Evolutionary conservation across 2,329 filamentous ascomycete genomes (phyloP).

Genomic region (Nigrospora osmanthi): DNA sequence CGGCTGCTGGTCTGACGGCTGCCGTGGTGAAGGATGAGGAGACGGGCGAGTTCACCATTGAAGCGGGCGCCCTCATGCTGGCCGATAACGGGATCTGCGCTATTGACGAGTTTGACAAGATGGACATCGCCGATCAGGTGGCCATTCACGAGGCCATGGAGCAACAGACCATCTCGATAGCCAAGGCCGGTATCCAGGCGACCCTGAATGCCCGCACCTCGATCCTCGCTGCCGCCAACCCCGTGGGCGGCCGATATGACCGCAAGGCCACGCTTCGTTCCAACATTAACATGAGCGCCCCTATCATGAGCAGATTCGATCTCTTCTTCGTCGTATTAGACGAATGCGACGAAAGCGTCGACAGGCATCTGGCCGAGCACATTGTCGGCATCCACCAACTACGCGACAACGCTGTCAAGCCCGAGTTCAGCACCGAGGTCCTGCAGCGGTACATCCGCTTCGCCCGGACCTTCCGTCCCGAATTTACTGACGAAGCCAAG

Average conservation of each 20-base stretch:
- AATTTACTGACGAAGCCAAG: conserved; percentile 84
- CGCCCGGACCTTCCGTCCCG: conserved; percentile 85
- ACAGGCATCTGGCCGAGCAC: conserved; percentile 86
- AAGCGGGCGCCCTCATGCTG: conserved; percentile 95
- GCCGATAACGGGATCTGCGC: conserved; percentile 96
- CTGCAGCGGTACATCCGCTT: conserved; percentile 96
- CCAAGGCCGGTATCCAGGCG: conserved; percentile 96
- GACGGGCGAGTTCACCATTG: conserved; percentile 97
- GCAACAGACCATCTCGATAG: conserved; percentile 98
- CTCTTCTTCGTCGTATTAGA: conserved; percentile 97
- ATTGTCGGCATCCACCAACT: conserved; percentile 92
- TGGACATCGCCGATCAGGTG: conserved; percentile 95
- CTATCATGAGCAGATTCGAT: conserved; percentile 99
- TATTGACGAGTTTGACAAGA: conserved; percentile 99
- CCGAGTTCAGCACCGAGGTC: conserved; percentile 93
- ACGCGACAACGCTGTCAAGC: conserved; percentile 82
- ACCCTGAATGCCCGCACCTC: conserved; percentile 93
- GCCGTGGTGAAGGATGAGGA: conserved; percentile 97
- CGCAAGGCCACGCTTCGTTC: conserved; percentile 86
- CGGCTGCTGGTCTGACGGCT: conserved; percentile 91
- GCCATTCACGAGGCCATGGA: conserved; percentile 99
- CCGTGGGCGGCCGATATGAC: conserved; percentile 93
- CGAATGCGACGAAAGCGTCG: conserved; percentile 87
- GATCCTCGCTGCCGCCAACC: conserved; percentile 93
- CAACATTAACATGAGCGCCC: conserved; percentile 98